A percentile compares a stretch with the other conserved stretches of the same genome.
phyloP scores from a whole-genome alignment of 2,329 filamentous ascomycete species.

The Aspergillus sp. region DNA sequence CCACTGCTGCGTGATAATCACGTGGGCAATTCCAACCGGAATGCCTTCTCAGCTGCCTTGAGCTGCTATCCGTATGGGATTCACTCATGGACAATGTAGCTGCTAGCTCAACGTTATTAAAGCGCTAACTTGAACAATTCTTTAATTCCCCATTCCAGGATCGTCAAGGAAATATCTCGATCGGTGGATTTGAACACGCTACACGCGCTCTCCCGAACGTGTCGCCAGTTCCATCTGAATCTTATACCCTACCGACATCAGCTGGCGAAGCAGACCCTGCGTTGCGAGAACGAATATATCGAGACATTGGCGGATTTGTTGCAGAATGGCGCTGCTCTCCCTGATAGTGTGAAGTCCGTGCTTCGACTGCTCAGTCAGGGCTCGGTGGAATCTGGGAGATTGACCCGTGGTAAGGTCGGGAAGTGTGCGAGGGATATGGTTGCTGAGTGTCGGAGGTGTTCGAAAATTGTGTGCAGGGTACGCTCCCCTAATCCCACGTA shows the following conservation, averaged over 20 bases:
- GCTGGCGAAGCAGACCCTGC: constrained; percentile 66
- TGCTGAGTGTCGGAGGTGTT: constrained; percentile 69
- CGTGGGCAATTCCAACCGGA: constrained; percentile 17
- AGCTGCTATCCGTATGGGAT: constrained; percentile 42
- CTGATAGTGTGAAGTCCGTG: constrained; percentile 25
- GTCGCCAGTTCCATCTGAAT: constrained; percentile 67
- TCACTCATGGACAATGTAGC: too few species aligned
- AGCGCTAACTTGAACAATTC: neutral
- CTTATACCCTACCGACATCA: constrained; percentile 70
- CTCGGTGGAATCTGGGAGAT: constrained; percentile 24
- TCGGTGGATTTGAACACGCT: constrained; percentile 80
- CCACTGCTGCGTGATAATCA: constrained; percentile 2
- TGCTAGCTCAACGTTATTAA: too few species aligned
- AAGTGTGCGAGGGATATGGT: constrained; percentile 85
- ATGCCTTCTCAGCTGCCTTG: constrained; percentile 36
- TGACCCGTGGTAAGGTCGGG: constrained; percentile 60
- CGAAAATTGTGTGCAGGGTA: constrained; percentile 72
- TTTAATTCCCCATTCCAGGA: constrained; percentile 43
- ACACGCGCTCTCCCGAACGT: constrained; percentile 72
- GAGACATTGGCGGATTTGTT: constrained; percentile 28
- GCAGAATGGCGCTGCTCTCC: constrained; percentile 35
- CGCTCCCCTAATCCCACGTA: constrained; percentile 17
- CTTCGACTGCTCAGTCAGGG: constrained; percentile 22
- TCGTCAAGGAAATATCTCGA: constrained; percentile 65
- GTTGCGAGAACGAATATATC: constrained; percentile 63